Base-by-base conservation (phyloP, 1,139 yeast genomes). In the Taiozyma sp. region DNA sequence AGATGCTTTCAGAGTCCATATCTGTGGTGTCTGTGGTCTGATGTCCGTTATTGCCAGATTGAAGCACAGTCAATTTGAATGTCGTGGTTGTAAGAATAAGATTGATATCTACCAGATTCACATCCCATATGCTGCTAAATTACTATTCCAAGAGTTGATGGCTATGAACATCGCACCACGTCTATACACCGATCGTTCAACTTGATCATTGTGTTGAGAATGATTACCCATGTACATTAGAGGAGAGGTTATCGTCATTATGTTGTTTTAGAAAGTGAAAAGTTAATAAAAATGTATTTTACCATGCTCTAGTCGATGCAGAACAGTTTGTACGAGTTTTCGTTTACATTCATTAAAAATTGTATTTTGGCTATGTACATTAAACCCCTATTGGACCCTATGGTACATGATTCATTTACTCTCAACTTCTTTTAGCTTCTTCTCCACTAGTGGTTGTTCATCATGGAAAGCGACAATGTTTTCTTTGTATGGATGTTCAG, bases 11-110 rank as follows among this genome's bases (percentile, higher is more conserved):
- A 82, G 98, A 71, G 98, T 95, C 44, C 99, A 95, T 68, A 87
- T 95, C 34, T 93, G 99, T 76, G 99, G 99, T 65, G 82, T 90
- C 64, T 93, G 99, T 77, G 99, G 99, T 48, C 81, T 95, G 69
- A 93, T 93, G 98, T 79, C 92, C 51, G 99, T 95, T 54, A 90
- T 95, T 72, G 98, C 99, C 48, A 93, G 92, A 71, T 79, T 93
- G 74, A 92, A 92, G 71, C 96, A 93, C 79, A 90, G 90, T 66
- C 98, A 93, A 73, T 95, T 89, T 68, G 99, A 93, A 73, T 93
- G 99, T 75, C 90, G 97, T 63, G 90, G 97, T 48, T 93, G 99
- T 78, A 93, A 93, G 73, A 93, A 93, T 75, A 95, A 95, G 80
- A 93, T 98, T 58, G 95, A 93, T 72, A 93, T 93, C 66, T 93